phyloP scores from a whole-genome alignment of 352 stramenopile genomes.

The Phytopythium vexans region DNA sequence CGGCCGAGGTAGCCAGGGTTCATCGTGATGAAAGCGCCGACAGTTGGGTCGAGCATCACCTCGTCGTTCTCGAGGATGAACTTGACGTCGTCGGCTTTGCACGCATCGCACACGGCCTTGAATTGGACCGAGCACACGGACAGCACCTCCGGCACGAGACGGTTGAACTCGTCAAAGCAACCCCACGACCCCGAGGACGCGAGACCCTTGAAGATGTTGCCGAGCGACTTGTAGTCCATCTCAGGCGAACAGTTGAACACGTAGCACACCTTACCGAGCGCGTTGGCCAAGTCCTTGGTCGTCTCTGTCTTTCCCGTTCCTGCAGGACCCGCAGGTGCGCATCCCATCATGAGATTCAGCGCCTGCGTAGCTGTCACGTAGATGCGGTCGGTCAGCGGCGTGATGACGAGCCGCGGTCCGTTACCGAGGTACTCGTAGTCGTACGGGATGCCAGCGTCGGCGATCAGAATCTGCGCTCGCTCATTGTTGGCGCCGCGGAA shows the following conservation, averaged over 20 bases:
- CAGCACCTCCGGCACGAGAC: slow-evolving; percentile 92
- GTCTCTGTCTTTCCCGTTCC: slow-evolving; percentile 95
- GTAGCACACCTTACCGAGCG: slow-evolving; percentile 94
- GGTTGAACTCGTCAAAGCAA: slow-evolving; percentile 97
- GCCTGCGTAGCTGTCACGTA: slow-evolving; percentile 96
- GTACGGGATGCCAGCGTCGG: slow-evolving; percentile 93
- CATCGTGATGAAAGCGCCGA: slow-evolving; percentile 97
- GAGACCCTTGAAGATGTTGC: slow-evolving; percentile 97
- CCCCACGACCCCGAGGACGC: slow-evolving; percentile 94
- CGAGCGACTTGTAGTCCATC: slow-evolving; percentile 95
- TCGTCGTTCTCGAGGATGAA: slow-evolving; percentile 96
- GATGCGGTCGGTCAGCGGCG: slow-evolving; percentile 94
- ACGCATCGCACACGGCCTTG: slow-evolving; percentile 94
- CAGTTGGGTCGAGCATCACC: slow-evolving; percentile 89
- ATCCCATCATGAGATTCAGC: slow-evolving; percentile 91
- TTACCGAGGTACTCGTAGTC: slow-evolving; percentile 98
- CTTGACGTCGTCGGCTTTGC: slow-evolving; percentile 90
- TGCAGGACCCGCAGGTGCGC: slow-evolving; percentile 74
- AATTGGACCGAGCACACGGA: slow-evolving; percentile 95
- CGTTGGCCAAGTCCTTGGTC: slow-evolving; percentile 94
- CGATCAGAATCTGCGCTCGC: slow-evolving; percentile 88
- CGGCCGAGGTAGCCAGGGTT: slow-evolving; percentile 95
- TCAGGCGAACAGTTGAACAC: slow-evolving; percentile 96
- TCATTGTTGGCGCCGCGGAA: slow-evolving; percentile 82
- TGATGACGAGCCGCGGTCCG: slow-evolving; percentile 93